These are phyloP conservation scores for Fraxinus cuspidata DNA, from an alignment of 257 asterid species.

Conservation along the genomic window DNA sequence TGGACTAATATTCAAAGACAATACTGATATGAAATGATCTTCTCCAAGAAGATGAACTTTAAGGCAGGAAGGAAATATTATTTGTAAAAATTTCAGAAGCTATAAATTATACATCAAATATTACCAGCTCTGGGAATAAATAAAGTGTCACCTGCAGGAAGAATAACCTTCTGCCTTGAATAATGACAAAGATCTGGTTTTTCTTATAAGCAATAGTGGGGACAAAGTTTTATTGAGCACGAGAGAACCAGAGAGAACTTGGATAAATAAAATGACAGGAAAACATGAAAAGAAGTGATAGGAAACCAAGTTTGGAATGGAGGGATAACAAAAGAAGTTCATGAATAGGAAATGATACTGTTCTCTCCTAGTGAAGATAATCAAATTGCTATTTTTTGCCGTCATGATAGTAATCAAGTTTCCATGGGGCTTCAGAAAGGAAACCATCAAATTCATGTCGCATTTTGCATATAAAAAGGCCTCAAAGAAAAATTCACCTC, in stretches of 20 bases:
- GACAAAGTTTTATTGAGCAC: not conserved
- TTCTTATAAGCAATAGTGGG: not conserved
- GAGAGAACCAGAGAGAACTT: not conserved
- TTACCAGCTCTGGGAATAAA: not conserved
- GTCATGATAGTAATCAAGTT: not conserved
- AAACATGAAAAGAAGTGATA: not conserved
- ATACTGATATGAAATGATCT: not conserved
- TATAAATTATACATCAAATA: not conserved
- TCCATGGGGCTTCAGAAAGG: not conserved
- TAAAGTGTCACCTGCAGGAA: not conserved
- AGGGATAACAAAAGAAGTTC: not conserved
- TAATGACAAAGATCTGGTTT: not conserved
- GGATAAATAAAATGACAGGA: too few species aligned
- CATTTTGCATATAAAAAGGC: conserved; percentile 2
- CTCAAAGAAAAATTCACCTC: not conserved
- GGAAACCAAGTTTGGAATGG: not conserved
- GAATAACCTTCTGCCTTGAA: not conserved
- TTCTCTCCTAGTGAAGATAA: not conserved
- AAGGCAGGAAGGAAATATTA: not conserved
- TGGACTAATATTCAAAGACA: not conserved
- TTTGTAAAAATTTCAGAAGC: not conserved
- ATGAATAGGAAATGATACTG: not conserved
- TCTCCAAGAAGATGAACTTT: not conserved
- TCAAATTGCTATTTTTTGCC: not conserved
- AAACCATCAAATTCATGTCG: not conserved